phyloP scores from a whole-genome alignment of 257 asterid genomes.

The Echites panduratus region DNA sequence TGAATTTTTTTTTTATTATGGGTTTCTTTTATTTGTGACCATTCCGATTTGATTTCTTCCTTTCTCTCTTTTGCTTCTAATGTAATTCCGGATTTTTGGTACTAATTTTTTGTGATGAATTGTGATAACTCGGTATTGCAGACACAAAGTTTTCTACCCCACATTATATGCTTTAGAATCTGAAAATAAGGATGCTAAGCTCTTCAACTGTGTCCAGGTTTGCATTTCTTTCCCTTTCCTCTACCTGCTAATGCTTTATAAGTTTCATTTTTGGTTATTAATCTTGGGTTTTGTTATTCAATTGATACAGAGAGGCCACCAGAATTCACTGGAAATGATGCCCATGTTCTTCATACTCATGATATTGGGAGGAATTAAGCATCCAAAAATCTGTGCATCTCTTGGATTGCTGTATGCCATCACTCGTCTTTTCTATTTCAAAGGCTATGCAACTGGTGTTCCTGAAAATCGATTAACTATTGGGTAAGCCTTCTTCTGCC shows the following conservation, averaged over 20 bases:
- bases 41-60: background rate
- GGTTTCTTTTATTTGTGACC: background rate
- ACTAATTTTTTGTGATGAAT: background rate
- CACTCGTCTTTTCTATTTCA: constrained; percentile 69
- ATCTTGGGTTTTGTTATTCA: background rate
- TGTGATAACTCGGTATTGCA: constrained; percentile 16
- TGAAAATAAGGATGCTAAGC: constrained; percentile 80
- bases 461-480: constrained; percentile 53
- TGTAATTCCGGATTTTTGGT: background rate
- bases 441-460: constrained; percentile 71
- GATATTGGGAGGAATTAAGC: constrained; percentile 69
- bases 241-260: background rate
- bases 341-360: constrained; percentile 55
- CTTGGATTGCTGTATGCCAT: constrained; percentile 47
- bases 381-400: constrained; percentile 55
- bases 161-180: constrained; percentile 71
- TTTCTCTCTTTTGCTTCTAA: background rate
- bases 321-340: constrained; percentile 87
- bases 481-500: constrained; percentile 41
- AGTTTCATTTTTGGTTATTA: too few species aligned
- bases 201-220: constrained; percentile 93
- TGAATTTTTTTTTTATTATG: background rate
- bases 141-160: constrained; percentile 79
- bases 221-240: background rate
- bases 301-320: constrained; percentile 87